Conservation (phyloP, 1,139 yeast species). For the Geotrichum phurueaensis region DNA sequence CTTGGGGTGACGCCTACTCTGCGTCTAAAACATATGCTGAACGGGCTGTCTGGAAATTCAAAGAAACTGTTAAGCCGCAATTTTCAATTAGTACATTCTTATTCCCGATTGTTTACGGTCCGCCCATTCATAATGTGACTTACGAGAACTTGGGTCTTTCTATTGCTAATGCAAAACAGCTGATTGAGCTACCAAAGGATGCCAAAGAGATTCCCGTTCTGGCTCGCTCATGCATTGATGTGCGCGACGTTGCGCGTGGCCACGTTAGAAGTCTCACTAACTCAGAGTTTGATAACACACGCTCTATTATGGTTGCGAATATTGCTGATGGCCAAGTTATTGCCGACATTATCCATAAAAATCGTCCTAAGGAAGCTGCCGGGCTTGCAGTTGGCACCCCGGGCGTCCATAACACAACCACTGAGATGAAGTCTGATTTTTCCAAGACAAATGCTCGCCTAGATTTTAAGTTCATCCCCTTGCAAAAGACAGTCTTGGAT, state of each 20-base stretch:
- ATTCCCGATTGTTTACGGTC: slow-evolving; percentile 48
- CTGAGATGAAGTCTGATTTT: not conserved
- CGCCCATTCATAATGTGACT: too few species aligned
- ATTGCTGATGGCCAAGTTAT: slow-evolving; percentile 32
- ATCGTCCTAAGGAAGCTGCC: slow-evolving; percentile 7
- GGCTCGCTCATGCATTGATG: slow-evolving; percentile 6
- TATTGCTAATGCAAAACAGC: slow-evolving; percentile 8
- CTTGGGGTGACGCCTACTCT: slow-evolving; percentile 30
- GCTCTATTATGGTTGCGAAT: slow-evolving; percentile 38
- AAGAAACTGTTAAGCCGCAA: slow-evolving; percentile 33
- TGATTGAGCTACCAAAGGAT: not conserved
- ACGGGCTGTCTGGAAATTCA: slow-evolving; percentile 42
- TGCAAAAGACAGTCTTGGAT: not conserved
- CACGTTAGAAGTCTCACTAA: slow-evolving; percentile 20
- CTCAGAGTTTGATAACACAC: slow-evolving; percentile 33
- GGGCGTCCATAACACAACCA: not conserved
- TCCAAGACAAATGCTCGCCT: too few species aligned
- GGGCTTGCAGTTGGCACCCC: slow-evolving; percentile 4
- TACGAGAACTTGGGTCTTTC: slow-evolving; percentile 14
- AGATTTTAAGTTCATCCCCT: too few species aligned
- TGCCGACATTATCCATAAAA: slow-evolving; percentile 33
- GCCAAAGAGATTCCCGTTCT: not conserved
- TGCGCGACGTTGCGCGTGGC: slow-evolving; percentile 12
- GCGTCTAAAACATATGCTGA: slow-evolving; percentile 39
- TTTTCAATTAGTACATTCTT: slow-evolving; percentile 40